Evolutionary conservation across 2,329 filamentous ascomycete genomes (phyloP).

Genomic region (Orbilia javanica): DNA sequence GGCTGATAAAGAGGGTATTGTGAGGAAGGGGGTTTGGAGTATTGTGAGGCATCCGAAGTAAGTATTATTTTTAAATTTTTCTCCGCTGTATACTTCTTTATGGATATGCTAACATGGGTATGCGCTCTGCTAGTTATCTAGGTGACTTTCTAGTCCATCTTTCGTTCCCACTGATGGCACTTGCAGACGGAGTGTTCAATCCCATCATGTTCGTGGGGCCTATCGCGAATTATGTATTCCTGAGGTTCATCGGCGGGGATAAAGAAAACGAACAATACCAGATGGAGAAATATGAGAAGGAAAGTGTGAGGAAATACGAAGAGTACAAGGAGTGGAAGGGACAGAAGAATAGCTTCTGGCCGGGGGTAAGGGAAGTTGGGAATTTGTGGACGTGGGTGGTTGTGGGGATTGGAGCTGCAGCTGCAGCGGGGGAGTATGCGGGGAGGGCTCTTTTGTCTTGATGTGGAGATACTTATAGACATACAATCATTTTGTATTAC

Average conservation of each 20-base stretch:
- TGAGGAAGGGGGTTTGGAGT: slow-evolving; percentile 73
- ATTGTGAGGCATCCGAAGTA: slow-evolving; percentile 75
- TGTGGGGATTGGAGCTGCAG: slow-evolving; percentile 68
- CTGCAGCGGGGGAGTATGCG: slow-evolving; percentile 67
- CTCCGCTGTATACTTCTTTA: neutral
- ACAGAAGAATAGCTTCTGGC: slow-evolving; percentile 75
- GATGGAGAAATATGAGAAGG: slow-evolving; percentile 69
- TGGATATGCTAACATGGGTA: neutral
- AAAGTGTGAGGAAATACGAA: slow-evolving; percentile 69
- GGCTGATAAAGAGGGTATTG: slow-evolving; percentile 64
- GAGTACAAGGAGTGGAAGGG: slow-evolving; percentile 70
- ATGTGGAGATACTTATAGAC: too few relatives aligned
- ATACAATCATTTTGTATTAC: neutral
- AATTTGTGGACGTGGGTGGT: slow-evolving; percentile 73
- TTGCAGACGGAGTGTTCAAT: slow-evolving; percentile 70
- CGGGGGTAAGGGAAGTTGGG: slow-evolving; percentile 67
- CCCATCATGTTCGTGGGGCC: slow-evolving; percentile 71
- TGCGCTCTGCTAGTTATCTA: too few relatives aligned
- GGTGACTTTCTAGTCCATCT: slow-evolving; percentile 73
- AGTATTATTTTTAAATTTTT: neutral
- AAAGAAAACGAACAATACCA: slow-evolving; percentile 71
- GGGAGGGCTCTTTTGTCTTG: neutral
- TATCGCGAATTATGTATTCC: slow-evolving; percentile 72
- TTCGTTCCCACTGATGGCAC: slow-evolving; percentile 72
- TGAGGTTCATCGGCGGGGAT: slow-evolving; percentile 72